Base-by-base conservation (phyloP, 169 alveolate genomes). In the Plasmodium gonderi region DNA sequence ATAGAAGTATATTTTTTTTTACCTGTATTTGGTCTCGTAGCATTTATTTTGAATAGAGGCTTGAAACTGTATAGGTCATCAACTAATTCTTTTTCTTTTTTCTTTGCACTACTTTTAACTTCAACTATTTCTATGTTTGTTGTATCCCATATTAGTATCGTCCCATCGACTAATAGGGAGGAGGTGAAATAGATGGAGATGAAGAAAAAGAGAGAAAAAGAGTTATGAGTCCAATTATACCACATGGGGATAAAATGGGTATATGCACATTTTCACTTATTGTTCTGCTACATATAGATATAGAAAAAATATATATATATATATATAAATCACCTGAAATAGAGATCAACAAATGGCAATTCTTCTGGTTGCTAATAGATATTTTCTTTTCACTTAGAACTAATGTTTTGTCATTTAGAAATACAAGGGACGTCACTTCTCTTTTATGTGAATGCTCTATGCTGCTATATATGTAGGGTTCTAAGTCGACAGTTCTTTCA, bases 1-100 rank as follows among this genome's bases (percentile, higher is more conserved):
- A 5, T n/a, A 6, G 72, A n/a, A n/a, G 72, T 29, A n/a, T 60
- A 60, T 12, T 17, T 12, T 36, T 42, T 23, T 33, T 31, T 67
- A 85, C 92, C 92, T 74, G 92, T 85, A 45, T 85, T 85, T 26
- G 92, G 92, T 75, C 92, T 51, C 29, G 87, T 85, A 23, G 38
- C 38, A 85, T 74, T 74, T 51, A 85, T 85, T 74, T 75, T 85
- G 79, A 85, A 85, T 65, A 85, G 51, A 12, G 92, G 92, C 45
- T 85, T 85, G 69, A 74, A 85, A 29, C 92, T 76, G 65, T 85
- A 85, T 26, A 85, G 49, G 44, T 85, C 87, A 75, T 85, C 92
- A 26, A 54, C 31, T 74, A 74, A 54, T 64, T 85, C 92, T 23
- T 72, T 85, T 9, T 85, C 87, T 40, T 85, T 85, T 65, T 85